A percentile compares a stretch with the other conserved stretches of the same genome.
Conservation (phyloP, 345 rosid genomes). For the Eucalyptus dawsonii region DNA sequence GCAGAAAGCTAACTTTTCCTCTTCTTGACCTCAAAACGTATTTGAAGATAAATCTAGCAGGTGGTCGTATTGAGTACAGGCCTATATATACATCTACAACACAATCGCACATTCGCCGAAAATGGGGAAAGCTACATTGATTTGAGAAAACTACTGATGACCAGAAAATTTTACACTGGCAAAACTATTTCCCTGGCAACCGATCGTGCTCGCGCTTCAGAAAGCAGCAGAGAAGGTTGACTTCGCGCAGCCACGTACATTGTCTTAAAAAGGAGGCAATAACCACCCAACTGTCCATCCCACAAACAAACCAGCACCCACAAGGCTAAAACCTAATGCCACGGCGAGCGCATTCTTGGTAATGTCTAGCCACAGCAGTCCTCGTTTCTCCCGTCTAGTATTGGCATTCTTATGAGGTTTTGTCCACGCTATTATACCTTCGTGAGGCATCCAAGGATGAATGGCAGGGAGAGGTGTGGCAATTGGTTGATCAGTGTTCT, state of each 20-base stretch:
- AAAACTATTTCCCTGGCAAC: not conserved
- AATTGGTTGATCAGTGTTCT: conserved; percentile 38
- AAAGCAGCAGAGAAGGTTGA: not conserved
- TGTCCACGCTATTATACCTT: conserved; percentile 11
- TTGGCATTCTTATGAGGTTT: conserved; percentile 11
- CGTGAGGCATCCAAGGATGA: conserved; percentile 40
- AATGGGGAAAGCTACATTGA: not conserved
- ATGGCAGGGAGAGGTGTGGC: conserved; percentile 25
- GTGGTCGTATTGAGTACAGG: not conserved
- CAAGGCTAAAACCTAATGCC: conserved; percentile 74
- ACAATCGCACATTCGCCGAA: not conserved
- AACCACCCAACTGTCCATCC: conserved; percentile 98
- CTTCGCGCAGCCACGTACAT: not conserved
- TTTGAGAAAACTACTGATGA: not conserved
- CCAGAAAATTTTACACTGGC: not conserved
- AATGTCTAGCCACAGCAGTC: conserved; percentile 16
- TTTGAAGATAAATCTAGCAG: not conserved
- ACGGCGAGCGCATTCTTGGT: conserved; percentile 37
- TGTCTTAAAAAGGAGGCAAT: conserved; percentile 35
- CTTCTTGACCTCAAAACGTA: not conserved
- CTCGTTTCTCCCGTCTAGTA: conserved; percentile 17
- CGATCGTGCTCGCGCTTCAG: not conserved
- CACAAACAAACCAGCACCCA: conserved; percentile 83
- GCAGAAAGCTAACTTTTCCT: not conserved
- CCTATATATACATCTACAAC: not conserved